Percentiles rank a stretch among this genome's conserved stretches.
phyloP scores from a whole-genome alignment of 805 yeast species.

The Cyberlindnera mississippiensis region DNA sequence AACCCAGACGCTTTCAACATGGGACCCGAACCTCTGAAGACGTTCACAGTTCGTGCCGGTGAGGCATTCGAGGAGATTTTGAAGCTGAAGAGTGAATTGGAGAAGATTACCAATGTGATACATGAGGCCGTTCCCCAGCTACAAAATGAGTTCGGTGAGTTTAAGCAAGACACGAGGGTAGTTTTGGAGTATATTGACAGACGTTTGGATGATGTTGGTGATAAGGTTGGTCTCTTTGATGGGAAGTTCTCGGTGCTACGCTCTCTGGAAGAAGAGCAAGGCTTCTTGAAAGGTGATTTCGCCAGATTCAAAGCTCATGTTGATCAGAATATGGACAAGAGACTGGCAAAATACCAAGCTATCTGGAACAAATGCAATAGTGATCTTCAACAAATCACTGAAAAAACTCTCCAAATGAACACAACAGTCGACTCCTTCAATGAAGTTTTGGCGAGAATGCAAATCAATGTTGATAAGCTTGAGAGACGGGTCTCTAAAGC shows the following conservation, averaged over 20 bases:
- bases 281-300: background rate
- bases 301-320: background rate
- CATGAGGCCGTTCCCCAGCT: background rate
- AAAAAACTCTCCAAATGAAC: background rate
- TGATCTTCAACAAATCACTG: background rate
- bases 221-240: background rate
- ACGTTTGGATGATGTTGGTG: background rate
- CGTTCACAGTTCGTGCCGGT: background rate
- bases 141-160: background rate
- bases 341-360: background rate
- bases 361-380: background rate
- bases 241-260: background rate
- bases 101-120: too few relatives aligned
- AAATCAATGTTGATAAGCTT: too few relatives aligned
- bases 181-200: constrained; percentile 2
- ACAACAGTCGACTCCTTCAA: background rate
- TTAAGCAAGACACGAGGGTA: background rate
- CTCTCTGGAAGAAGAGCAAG: background rate
- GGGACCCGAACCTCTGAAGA: background rate
- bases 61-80: background rate
- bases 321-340: background rate
- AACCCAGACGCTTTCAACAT: background rate
- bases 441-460: too few relatives aligned
- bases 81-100: background rate
- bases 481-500: background rate